Conservation (phyloP, 148 eudicot genomes). For the Tetragonia tetragonoides region DNA sequence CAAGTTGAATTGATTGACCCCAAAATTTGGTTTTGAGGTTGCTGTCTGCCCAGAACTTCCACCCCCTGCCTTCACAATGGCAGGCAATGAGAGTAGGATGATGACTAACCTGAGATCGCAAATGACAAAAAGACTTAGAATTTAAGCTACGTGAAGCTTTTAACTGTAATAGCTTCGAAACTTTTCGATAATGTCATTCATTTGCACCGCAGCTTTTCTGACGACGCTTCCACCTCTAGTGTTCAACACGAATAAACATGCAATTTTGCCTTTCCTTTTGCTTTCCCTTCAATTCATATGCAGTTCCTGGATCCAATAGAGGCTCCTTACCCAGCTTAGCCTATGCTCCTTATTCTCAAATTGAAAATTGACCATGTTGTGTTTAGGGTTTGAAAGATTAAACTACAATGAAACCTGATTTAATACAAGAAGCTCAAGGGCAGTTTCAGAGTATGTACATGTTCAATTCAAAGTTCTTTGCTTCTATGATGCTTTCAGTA, state of each 20-base stretch:
- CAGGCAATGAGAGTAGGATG: slow-evolving; percentile 93
- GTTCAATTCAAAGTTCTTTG: not conserved
- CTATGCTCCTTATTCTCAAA: not conserved
- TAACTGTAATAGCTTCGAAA: not conserved
- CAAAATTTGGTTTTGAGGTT: slow-evolving; percentile 89
- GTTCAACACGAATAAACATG: not conserved
- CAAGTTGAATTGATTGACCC: slow-evolving; percentile 97
- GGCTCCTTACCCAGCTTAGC: not conserved
- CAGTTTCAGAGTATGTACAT: not conserved
- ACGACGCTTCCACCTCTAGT: not conserved
- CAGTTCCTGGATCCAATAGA: not conserved
- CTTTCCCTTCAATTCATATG: not conserved
- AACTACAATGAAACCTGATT: not conserved
- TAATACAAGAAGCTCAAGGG: not conserved
- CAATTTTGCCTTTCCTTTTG: not conserved
- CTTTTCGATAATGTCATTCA: not conserved
- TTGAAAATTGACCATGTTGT: not conserved
- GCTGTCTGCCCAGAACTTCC: slow-evolving; percentile 97
- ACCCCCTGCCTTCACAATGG: slow-evolving; percentile 92
- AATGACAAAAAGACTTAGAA: slow-evolving; percentile 19
- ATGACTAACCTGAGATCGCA: slow-evolving; percentile 69
- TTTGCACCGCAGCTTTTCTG: not conserved
- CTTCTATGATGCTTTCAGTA: slow-evolving; percentile 7
- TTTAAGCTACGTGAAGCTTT: not conserved
- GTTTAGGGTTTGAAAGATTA: not conserved